These are phyloP conservation scores for Lathyrus sativus DNA, from an alignment of 306 rosid genomes.

Conservation along the genomic window DNA sequence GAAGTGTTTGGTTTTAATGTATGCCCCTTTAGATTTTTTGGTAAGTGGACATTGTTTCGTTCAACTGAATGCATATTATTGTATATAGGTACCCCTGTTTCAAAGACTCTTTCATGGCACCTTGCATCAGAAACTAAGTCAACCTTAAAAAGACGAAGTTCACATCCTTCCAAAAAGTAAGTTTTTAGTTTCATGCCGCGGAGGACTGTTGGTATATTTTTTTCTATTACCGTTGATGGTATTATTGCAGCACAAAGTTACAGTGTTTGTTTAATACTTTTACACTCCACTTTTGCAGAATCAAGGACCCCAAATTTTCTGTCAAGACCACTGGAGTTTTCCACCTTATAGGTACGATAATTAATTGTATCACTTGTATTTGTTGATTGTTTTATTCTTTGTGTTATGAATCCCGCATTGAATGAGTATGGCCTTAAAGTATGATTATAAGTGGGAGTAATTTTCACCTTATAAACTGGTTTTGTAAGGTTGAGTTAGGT, in stretches of 20 bases:
- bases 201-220: slow-evolving; percentile 5
- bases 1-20: slow-evolving; percentile 3
- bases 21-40: slow-evolving; percentile 4
- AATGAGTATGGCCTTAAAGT: too few relatives aligned
- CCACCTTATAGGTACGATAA: slow-evolving; percentile 69
- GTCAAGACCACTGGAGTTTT: slow-evolving; percentile 64
- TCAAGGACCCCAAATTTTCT: slow-evolving; percentile 49
- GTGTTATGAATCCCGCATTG: too few relatives aligned
- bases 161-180: slow-evolving; percentile 58
- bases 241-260: slow-evolving; percentile 1
- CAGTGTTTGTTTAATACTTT: background rate
- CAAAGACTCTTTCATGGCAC: slow-evolving; percentile 95
- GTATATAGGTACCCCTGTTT: slow-evolving; percentile 54
- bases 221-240: slow-evolving; percentile 5
- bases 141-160: slow-evolving; percentile 60
- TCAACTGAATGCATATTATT: slow-evolving; percentile 25
- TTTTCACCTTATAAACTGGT: too few relatives aligned
- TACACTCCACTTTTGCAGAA: slow-evolving; percentile 48
- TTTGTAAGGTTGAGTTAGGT: too few relatives aligned
- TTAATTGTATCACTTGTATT: slow-evolving; percentile 20
- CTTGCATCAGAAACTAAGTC: slow-evolving; percentile 89
- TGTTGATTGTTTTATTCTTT: background rate
- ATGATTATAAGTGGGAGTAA: too few relatives aligned
- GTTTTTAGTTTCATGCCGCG: slow-evolving; percentile 19
- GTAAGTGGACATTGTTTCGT: slow-evolving; percentile 18